Conservation (phyloP, 2,329 filamentous ascomycete species). For the Penicillium sp. region DNA sequence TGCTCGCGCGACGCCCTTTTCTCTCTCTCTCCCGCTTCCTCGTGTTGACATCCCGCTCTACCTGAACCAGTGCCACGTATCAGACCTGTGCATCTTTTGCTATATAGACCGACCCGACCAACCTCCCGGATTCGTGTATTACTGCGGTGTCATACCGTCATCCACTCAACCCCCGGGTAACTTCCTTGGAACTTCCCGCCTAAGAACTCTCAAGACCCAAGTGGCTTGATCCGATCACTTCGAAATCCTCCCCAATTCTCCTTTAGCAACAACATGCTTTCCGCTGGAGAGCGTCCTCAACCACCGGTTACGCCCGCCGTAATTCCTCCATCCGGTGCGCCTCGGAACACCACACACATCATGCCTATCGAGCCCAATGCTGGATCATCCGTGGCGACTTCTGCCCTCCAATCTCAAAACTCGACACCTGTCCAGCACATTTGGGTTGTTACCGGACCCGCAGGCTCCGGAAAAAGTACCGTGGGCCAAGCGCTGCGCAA, state of each 20-base stretch:
- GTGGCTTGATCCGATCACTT: too few species aligned
- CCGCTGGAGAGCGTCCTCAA: slow-evolving; percentile 42
- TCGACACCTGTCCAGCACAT: slow-evolving; percentile 63
- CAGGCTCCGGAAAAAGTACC: slow-evolving; percentile 79
- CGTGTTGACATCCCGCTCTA: too few species aligned
- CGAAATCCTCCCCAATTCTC: background rate
- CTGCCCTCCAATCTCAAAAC: slow-evolving; percentile 14
- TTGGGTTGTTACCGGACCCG: slow-evolving; percentile 79
- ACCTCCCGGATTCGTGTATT: slow-evolving; percentile 13
- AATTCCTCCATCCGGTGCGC: slow-evolving; percentile 24
- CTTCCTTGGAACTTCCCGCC: slow-evolving; percentile 15
- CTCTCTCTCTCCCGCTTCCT: background rate
- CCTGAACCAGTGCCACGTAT: background rate
- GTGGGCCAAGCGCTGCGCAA: slow-evolving; percentile 69
- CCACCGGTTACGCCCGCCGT: slow-evolving; percentile 28
- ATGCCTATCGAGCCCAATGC: slow-evolving; percentile 27
- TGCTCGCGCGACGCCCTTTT: slow-evolving; percentile 14
- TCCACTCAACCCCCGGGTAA: slow-evolving; percentile 11
- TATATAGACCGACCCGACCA: background rate
- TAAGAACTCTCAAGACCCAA: background rate
- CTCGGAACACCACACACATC: slow-evolving; percentile 21
- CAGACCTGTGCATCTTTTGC: background rate
- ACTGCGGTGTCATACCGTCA: slow-evolving; percentile 25
- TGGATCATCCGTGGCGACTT: slow-evolving; percentile 17
- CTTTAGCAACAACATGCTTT: slow-evolving; percentile 41